Evolutionary conservation across 331 rosid genomes (phyloP).

Genomic region (Prunus yedoensis): DNA sequence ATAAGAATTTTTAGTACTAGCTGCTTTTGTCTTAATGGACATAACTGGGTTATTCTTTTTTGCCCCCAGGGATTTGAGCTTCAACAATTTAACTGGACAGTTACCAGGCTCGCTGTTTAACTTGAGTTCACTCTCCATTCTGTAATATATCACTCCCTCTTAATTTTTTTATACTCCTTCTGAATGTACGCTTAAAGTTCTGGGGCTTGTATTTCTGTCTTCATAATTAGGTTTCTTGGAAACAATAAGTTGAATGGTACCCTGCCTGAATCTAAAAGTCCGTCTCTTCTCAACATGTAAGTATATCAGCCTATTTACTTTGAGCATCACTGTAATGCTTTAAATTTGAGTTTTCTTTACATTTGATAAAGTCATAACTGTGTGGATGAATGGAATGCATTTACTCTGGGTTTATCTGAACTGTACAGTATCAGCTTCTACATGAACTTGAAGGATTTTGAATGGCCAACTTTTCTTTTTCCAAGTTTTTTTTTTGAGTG

Average conservation of each 20-base stretch:
- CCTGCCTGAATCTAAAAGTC: constrained; percentile 44
- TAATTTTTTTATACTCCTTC: constrained; percentile 1
- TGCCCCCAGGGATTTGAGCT: constrained; percentile 79
- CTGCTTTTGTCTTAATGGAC: not conserved
- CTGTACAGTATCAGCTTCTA: too few relatives aligned
- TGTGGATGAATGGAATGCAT: too few relatives aligned
- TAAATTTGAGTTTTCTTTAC: too few relatives aligned
- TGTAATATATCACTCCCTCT: constrained; percentile 46
- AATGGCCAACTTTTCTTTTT: too few relatives aligned
- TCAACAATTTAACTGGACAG: constrained; percentile 63
- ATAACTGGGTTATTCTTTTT: constrained; percentile 5
- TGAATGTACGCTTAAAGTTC: not conserved
- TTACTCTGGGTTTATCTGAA: too few relatives aligned
- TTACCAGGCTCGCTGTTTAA: constrained; percentile 63
- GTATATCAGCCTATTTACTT: constrained; percentile 27
- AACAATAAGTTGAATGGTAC: constrained; percentile 62
- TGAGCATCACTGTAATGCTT: not conserved
- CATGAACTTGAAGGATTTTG: too few relatives aligned
- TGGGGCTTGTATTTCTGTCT: constrained; percentile 16
- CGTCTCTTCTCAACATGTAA: constrained; percentile 56
- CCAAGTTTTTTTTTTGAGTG: not conserved
- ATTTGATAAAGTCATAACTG: too few relatives aligned
- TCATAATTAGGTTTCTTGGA: constrained; percentile 66
- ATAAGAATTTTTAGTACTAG: not conserved
- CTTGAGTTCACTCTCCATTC: constrained; percentile 41